A percentile compares a stretch with the other conserved stretches of the same genome.
Conservation (phyloP, 2,329 filamentous ascomycete genomes). For the Alternaria triticina region DNA sequence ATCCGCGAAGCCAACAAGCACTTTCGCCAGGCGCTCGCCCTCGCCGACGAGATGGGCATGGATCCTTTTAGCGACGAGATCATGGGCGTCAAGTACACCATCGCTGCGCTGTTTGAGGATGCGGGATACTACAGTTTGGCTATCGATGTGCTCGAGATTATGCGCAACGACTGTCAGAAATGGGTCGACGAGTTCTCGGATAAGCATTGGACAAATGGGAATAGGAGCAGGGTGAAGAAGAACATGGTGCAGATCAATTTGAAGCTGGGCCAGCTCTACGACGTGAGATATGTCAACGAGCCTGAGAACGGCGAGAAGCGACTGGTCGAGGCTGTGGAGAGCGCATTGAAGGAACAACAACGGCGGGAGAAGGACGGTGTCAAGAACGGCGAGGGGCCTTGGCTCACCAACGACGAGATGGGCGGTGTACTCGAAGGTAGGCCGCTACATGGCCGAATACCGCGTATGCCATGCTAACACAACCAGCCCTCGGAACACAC, state of each 20-base stretch:
- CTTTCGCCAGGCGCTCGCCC: conserved; percentile 78
- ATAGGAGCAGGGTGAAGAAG: conserved; percentile 70
- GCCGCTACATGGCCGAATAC: conserved; percentile 18
- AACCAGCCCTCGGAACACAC: conserved; percentile 72
- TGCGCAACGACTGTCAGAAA: conserved; percentile 70
- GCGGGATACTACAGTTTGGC: conserved; percentile 73
- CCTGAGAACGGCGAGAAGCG: conserved; percentile 75
- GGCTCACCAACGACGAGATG: conserved; percentile 73
- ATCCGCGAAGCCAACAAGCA: conserved; percentile 79
- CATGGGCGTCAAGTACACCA: conserved; percentile 83
- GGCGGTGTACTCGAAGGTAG: conserved; percentile 75
- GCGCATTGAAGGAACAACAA: conserved; percentile 74
- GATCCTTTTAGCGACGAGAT: conserved; percentile 92
- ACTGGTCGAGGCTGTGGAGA: conserved; percentile 82
- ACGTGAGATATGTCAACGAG: conserved; percentile 76
- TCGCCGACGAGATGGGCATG: conserved; percentile 75
- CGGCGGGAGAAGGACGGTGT: conserved; percentile 71
- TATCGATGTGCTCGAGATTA: conserved; percentile 78
- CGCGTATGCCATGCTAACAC: conserved; percentile 22
- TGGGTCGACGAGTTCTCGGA: conserved; percentile 56
- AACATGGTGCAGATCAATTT: conserved; percentile 78
- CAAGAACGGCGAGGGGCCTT: conserved; percentile 72
- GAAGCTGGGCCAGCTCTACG: conserved; percentile 85
- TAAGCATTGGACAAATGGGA: conserved; percentile 48
- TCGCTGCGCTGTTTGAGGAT: conserved; percentile 80